Conservation (phyloP, 345 rosid species). For the Aurinia saxatilis region DNA sequence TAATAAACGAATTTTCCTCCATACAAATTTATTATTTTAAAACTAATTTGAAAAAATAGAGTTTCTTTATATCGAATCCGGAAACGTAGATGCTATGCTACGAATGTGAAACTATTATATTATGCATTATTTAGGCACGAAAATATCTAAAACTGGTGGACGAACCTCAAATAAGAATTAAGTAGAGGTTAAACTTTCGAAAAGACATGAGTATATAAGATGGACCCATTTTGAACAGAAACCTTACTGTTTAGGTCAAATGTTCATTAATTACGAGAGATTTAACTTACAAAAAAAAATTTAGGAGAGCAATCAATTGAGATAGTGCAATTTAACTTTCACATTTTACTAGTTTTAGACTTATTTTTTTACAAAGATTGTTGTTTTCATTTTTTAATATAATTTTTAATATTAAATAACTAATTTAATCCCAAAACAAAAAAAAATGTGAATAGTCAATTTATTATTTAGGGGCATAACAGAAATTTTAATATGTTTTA, state of each 20-base stretch:
- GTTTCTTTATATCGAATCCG: neutral
- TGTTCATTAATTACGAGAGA: neutral
- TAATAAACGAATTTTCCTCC: neutral
- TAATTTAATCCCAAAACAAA: no score
- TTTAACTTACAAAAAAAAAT: no score
- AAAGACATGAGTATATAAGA: slow-evolving; percentile 7
- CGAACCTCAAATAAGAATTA: neutral
- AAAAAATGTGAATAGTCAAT: no score
- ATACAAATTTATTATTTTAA: neutral
- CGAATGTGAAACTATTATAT: neutral
- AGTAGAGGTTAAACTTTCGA: neutral
- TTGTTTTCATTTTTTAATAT: no score
- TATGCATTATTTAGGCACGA: neutral
- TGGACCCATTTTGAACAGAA: slow-evolving; percentile 12
- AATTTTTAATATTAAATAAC: no score
- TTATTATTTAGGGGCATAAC: no score
- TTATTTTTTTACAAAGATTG: no score
- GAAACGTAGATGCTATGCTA: neutral
- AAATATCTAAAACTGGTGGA: slow-evolving; percentile 7
- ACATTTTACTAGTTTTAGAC: no score
- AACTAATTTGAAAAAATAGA: neutral
- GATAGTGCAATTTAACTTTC: neutral
- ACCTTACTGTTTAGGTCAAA: slow-evolving; percentile 15
- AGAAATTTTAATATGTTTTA: no score
- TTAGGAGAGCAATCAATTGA: neutral